Conservation (phyloP, 2,329 filamentous ascomycete species). For the Fusarium hostae region DNA sequence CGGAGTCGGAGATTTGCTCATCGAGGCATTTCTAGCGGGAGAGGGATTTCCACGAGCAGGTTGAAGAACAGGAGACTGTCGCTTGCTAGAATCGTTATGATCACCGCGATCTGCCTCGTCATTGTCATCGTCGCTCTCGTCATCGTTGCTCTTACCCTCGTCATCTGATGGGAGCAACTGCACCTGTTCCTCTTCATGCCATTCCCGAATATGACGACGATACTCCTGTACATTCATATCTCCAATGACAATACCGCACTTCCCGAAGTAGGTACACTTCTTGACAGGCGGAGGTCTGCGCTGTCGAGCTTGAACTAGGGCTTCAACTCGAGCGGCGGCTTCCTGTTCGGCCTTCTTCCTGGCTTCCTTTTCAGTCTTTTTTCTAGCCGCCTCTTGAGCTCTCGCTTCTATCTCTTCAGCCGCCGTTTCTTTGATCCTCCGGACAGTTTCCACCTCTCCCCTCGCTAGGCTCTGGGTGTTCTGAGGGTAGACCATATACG, state of each 20-base stretch:
- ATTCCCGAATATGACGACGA: neutral
- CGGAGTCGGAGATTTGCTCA: neutral
- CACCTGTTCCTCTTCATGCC: slow-evolving; percentile 10
- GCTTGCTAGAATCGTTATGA: neutral
- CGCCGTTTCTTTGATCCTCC: neutral
- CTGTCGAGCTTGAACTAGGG: neutral
- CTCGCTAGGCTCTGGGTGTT: neutral
- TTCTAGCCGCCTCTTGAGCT: neutral
- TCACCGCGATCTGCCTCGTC: too few relatives aligned
- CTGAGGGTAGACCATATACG: neutral
- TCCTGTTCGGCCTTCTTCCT: neutral
- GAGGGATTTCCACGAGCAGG: neutral
- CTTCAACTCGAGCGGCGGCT: neutral
- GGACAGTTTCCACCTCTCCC: neutral
- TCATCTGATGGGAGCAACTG: neutral
- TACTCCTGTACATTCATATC: slow-evolving; percentile 24
- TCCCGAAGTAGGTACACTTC: slow-evolving; percentile 25
- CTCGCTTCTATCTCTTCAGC: neutral
- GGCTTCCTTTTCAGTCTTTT: neutral
- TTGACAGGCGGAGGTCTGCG: neutral
- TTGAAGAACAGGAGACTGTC: neutral
- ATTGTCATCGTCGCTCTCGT: too few relatives aligned
- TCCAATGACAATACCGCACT: slow-evolving; percentile 16
- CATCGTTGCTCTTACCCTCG: neutral
- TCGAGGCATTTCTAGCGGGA: neutral